These are phyloP conservation scores for Limonomyces culmigenus DNA, from an alignment of 1,284 basidiomycete genomes.

Conservation along the genomic window DNA sequence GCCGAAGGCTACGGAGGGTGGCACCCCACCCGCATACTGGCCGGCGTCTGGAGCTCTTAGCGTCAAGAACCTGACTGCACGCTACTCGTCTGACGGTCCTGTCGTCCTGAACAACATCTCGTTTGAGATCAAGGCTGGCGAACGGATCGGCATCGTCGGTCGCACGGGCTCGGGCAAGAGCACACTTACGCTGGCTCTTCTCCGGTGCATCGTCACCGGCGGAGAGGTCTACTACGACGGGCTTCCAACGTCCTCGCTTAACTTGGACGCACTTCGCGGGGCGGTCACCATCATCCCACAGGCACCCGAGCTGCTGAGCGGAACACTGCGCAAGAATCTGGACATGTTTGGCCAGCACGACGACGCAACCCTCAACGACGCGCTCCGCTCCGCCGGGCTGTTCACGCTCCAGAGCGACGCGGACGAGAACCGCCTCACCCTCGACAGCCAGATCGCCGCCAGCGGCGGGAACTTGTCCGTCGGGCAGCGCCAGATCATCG, in stretches of 20 bases:
- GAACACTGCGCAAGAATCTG: conserved; percentile 36
- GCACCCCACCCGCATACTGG: conserved; percentile 60
- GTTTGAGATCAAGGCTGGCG: neutral
- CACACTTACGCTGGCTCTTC: conserved; percentile 22
- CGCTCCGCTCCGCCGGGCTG: conserved; percentile 36
- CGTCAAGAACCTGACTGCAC: conserved; percentile 51
- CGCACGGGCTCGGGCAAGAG: conserved; percentile 9
- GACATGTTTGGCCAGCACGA: too few species aligned
- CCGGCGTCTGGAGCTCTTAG: conserved; percentile 44
- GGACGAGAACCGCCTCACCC: conserved; percentile 30
- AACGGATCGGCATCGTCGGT: neutral
- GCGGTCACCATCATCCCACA: conserved; percentile 32
- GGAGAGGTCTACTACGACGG: conserved; percentile 24
- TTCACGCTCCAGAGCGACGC: conserved; percentile 30
- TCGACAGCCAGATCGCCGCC: conserved; percentile 32
- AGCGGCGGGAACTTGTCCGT: conserved; percentile 50
- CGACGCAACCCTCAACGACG: conserved; percentile 40
- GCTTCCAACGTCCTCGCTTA: conserved; percentile 14
- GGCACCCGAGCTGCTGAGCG: conserved; percentile 47
- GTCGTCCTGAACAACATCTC: neutral
- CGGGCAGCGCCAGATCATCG: too few species aligned
- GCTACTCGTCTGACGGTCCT: conserved; percentile 37
- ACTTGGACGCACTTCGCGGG: conserved; percentile 24
- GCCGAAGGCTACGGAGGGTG: conserved; percentile 38
- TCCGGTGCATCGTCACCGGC: conserved; percentile 23